phyloP scores from a whole-genome alignment of 2,329 filamentous ascomycete species.

The Polytolypa hystricis region DNA sequence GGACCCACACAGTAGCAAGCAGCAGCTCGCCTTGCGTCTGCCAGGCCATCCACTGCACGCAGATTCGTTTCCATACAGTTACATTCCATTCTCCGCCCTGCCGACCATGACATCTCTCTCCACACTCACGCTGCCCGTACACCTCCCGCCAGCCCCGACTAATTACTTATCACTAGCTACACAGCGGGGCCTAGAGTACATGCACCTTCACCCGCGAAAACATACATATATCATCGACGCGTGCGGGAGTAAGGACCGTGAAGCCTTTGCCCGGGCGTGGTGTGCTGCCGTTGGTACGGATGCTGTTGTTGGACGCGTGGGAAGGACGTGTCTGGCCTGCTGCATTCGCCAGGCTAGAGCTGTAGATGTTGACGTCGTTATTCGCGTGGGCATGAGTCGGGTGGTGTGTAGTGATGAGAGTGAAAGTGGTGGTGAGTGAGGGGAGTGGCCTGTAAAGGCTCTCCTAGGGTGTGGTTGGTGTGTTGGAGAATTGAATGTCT shows the following conservation, averaged over 20 bases:
- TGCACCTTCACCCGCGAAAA: conserved; percentile 2
- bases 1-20: not conserved
- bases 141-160: not conserved
- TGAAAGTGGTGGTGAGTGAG: no score
- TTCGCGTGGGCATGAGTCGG: conserved; percentile 22
- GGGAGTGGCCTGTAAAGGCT: no score
- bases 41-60: conserved; percentile 29
- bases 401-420: no score
- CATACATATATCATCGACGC: conserved; percentile 26
- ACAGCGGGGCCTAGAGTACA: not conserved
- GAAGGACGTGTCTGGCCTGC: conserved; percentile 30
- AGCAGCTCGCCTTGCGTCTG: conserved; percentile 17
- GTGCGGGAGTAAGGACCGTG: conserved; percentile 23
- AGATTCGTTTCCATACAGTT: conserved; percentile 22
- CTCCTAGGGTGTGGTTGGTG: no score
- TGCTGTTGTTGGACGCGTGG: conserved; percentile 31
- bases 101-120: conserved; percentile 9
- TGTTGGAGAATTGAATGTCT: no score
- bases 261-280: conserved; percentile 34
- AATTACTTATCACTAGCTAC: not conserved
- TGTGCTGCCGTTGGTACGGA: conserved; percentile 32
- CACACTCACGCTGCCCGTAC: conserved; percentile 4
- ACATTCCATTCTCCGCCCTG: conserved; percentile 20
- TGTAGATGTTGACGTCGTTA: conserved; percentile 26
- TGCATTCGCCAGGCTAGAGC: conserved; percentile 34